Conservation (phyloP, 2,329 filamentous ascomycete genomes). For the Capronia americana region DNA sequence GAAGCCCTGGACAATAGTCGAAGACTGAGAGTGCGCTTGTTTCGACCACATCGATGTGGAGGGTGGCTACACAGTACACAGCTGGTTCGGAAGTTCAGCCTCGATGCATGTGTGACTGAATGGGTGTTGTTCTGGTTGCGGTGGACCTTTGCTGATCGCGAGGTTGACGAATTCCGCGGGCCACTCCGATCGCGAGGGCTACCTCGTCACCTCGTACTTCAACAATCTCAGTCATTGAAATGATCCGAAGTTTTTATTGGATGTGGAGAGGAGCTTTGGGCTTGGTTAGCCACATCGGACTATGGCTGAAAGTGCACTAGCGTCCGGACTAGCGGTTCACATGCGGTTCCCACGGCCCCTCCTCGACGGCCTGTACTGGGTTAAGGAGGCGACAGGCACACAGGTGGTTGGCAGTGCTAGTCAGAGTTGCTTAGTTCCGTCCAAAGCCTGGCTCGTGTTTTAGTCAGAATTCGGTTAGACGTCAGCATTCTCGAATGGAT, state of each 20-base stretch:
- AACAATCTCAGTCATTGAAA: background rate
- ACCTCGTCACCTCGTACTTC: no score
- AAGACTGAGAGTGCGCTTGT: conserved; percentile 1
- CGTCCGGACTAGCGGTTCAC: background rate
- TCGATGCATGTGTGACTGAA: background rate
- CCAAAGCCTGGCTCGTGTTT: background rate
- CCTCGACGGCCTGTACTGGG: background rate
- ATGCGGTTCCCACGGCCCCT: background rate
- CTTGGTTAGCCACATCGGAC: background rate
- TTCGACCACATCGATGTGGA: background rate
- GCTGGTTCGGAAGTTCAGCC: conserved; percentile 7
- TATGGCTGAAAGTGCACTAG: background rate
- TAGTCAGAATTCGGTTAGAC: background rate
- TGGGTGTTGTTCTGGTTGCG: background rate
- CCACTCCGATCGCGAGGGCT: background rate
- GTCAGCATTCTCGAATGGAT: conserved; percentile 1
- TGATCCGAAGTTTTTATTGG: background rate
- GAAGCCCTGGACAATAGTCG: conserved; percentile 53
- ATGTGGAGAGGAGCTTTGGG: background rate
- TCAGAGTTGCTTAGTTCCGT: background rate
- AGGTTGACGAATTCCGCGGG: background rate
- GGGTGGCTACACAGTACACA: background rate
- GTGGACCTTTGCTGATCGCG: background rate
- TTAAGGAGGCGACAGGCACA: background rate
- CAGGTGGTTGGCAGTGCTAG: background rate